Conservation (phyloP, 306 rosid species). For the Biancaea sappan region DNA sequence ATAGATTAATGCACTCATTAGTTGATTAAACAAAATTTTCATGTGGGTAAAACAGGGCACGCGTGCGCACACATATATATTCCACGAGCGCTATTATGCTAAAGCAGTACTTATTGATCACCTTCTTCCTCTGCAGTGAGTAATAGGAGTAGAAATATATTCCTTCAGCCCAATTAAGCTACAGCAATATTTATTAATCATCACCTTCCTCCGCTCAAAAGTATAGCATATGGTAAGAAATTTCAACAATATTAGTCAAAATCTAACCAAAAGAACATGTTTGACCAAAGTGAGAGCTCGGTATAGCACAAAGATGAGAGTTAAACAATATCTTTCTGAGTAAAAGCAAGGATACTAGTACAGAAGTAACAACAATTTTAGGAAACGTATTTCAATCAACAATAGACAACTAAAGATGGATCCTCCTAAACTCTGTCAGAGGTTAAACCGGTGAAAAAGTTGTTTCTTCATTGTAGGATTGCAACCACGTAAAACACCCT, state of each 20-base stretch:
- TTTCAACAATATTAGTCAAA: too few relatives aligned
- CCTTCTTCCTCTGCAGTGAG: background rate
- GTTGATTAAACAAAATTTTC: background rate
- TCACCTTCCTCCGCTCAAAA: background rate
- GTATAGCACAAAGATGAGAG: background rate
- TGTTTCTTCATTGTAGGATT: conserved; percentile 18
- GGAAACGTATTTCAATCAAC: background rate
- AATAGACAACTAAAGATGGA: background rate
- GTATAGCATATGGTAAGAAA: background rate
- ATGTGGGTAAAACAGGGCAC: background rate
- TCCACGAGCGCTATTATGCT: background rate
- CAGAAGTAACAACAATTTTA: background rate
- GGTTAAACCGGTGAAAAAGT: conserved; percentile 10
- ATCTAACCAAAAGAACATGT: too few relatives aligned
- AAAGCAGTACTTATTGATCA: background rate
- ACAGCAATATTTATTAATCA: background rate
- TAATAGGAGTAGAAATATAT: background rate
- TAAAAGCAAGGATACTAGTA: too few relatives aligned
- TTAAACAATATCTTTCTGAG: background rate
- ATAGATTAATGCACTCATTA: conserved; percentile 1
- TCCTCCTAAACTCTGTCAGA: background rate
- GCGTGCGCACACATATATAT: background rate
- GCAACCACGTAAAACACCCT: background rate
- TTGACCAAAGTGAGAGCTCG: background rate
- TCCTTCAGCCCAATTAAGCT: background rate